phyloP scores from a whole-genome alignment of 768 basidiomycete genomes.

The Lentinula sp. region DNA sequence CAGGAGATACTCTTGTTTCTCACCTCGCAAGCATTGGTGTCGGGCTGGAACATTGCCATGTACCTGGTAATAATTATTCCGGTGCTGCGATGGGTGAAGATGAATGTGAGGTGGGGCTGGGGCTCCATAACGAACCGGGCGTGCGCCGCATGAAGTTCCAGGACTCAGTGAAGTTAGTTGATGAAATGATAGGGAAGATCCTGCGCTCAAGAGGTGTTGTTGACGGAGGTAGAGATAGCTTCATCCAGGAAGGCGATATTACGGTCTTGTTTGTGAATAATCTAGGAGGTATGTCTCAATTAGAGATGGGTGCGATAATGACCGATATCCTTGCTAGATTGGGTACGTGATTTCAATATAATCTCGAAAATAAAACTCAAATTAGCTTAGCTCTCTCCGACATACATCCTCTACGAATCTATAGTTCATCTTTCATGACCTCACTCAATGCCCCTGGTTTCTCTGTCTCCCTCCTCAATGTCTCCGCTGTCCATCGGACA shows the following conservation, averaged over 20 bases:
- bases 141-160: constrained; percentile 30
- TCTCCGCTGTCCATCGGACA: constrained; percentile 23
- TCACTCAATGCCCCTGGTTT: constrained; percentile 58
- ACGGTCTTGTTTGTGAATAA: constrained; percentile 33
- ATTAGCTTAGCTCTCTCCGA: constrained; percentile 16
- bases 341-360: constrained; percentile 23
- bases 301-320: constrained; percentile 48
- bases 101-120: constrained; percentile 44
- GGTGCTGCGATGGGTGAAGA: constrained; percentile 13
- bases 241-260: constrained; percentile 28
- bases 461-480: constrained; percentile 45
- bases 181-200: constrained; percentile 24
- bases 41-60: constrained; percentile 51
- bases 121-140: constrained; percentile 52
- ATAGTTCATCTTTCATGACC: constrained; percentile 49
- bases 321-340: constrained; percentile 36
- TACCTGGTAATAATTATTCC: constrained; percentile 30
- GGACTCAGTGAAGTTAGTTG: constrained; percentile 19
- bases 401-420: constrained; percentile 34
- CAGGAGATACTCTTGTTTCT: constrained; percentile 27
- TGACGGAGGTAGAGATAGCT: constrained; percentile 14
- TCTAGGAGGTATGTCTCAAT: constrained; percentile 29
- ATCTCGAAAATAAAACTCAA: neutral
- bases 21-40: constrained; percentile 29
- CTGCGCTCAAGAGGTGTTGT: constrained; percentile 17